Conservation (phyloP, 2,329 filamentous ascomycete species). For the Passalora sequoiae region DNA sequence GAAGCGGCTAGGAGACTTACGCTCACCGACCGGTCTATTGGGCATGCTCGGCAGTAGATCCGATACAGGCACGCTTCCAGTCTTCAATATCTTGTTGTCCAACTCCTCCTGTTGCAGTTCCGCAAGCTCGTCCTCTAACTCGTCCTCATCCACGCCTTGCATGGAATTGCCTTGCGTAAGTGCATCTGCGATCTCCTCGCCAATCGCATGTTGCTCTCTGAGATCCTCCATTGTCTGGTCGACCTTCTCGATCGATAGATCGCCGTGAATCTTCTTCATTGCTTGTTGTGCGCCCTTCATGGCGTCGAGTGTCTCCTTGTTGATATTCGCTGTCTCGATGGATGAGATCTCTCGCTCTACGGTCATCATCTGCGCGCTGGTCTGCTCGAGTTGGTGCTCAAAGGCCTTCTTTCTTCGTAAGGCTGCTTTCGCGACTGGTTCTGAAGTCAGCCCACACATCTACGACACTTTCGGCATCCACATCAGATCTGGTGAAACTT, state of each 20-base stretch:
- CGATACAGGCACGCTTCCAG: conserved; percentile 74
- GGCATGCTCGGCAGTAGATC: conserved; percentile 76
- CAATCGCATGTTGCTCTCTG: conserved; percentile 85
- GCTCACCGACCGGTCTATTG: conserved; percentile 64
- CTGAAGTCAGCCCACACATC: conserved; percentile 1
- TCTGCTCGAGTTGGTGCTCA: conserved; percentile 88
- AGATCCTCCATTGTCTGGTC: conserved; percentile 92
- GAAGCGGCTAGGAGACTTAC: conserved; percentile 50
- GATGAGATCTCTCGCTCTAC: conserved; percentile 93
- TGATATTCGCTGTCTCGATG: conserved; percentile 98
- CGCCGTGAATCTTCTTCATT: conserved; percentile 89
- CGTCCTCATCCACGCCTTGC: conserved; percentile 75
- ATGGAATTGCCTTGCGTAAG: conserved; percentile 66
- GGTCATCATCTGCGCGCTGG: conserved; percentile 79
- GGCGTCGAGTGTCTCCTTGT: conserved; percentile 87
- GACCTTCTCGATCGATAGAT: conserved; percentile 88
- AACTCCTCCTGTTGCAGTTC: conserved; percentile 85
- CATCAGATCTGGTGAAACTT: conserved; percentile 35
- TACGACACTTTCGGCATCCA: background rate
- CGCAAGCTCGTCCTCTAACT: conserved; percentile 80
- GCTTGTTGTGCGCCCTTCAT: conserved; percentile 88
- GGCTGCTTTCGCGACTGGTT: conserved; percentile 78
- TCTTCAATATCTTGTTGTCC: conserved; percentile 89
- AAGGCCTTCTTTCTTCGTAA: conserved; percentile 91
- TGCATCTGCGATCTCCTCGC: conserved; percentile 83